Evolutionary conservation across 768 basidiomycete genomes (phyloP).

Genomic region (Lentinula raphanica): DNA sequence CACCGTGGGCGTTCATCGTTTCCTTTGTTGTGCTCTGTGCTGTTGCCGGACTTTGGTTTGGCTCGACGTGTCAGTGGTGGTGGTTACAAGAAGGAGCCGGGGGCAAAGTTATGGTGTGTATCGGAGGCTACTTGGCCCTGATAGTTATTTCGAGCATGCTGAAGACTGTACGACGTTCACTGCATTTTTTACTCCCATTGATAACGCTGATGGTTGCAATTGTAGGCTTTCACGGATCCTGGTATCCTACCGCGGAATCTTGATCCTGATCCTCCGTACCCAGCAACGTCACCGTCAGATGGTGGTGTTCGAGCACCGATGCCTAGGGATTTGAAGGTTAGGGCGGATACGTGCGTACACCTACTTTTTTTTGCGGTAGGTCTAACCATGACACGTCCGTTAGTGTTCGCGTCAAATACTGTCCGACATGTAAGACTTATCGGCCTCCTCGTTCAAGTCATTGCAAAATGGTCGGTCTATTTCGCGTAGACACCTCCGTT

Average conservation of each 20-base stretch:
- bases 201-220: background rate
- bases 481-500: background rate
- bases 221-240: conserved; percentile 72
- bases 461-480: conserved; percentile 77
- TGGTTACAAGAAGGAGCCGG: conserved; percentile 73
- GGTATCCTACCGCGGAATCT: conserved; percentile 87
- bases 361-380: background rate
- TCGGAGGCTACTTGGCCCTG: conserved; percentile 46
- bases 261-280: conserved; percentile 81
- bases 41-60: conserved; percentile 80
- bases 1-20: conserved; percentile 73
- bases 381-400: conserved; percentile 2
- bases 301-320: conserved; percentile 58
- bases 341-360: conserved; percentile 62
- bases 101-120: conserved; percentile 49
- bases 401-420: conserved; percentile 91
- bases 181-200: background rate
- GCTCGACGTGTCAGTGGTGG: conserved; percentile 84
- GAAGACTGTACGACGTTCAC: conserved; percentile 53
- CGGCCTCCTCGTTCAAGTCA: conserved; percentile 93
- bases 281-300: conserved; percentile 57
- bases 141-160: conserved; percentile 74
- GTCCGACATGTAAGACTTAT: conserved; percentile 88
- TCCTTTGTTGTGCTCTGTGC: conserved; percentile 57
- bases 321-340: conserved; percentile 78